Evolutionary conservation across 148 eudicot genomes (phyloP).

Genomic region (Dysphania ambrosioides): DNA sequence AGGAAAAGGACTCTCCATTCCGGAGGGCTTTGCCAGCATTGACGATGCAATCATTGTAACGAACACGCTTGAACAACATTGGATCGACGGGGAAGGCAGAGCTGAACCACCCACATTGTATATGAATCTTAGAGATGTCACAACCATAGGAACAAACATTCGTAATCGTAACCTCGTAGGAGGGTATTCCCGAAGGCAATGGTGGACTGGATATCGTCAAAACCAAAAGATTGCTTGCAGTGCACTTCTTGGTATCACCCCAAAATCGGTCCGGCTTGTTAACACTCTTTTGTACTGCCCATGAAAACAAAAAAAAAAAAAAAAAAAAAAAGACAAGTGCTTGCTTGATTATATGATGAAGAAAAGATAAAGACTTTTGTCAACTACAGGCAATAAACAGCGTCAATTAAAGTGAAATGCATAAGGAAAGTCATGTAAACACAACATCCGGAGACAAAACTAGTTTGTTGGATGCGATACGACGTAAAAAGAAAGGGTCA

Average conservation of each 20-base stretch:
- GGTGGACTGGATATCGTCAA: slow-evolving; percentile 59
- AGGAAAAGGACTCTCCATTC: slow-evolving; percentile 53
- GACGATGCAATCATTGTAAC: slow-evolving; percentile 60
- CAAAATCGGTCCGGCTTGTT: slow-evolving; percentile 50
- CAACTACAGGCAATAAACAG: not conserved
- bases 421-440: not conserved
- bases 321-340: not conserved
- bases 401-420: not conserved
- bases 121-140: slow-evolving; percentile 57
- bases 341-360: no score
- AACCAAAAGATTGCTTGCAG: slow-evolving; percentile 46
- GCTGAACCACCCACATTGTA: slow-evolving; percentile 82
- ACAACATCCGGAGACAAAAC: slow-evolving; percentile 3
- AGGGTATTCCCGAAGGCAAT: slow-evolving; percentile 77
- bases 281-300: slow-evolving; percentile 35
- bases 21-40: slow-evolving; percentile 56
- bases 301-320: slow-evolving; percentile 1
- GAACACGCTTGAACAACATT: slow-evolving; percentile 49
- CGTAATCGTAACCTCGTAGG: slow-evolving; percentile 67
- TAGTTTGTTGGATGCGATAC: slow-evolving; percentile 16
- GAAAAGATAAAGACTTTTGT: no score
- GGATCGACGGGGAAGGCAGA: slow-evolving; percentile 74
- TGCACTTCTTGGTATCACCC: slow-evolving; percentile 52
- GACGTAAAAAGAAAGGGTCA: not conserved
- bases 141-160: slow-evolving; percentile 69